Evolutionary conservation across 2,329 filamentous ascomycete species (phyloP), one percentile per base, ranked within the genome.

Genomic region (Ophiostoma angusticollis): DNA sequence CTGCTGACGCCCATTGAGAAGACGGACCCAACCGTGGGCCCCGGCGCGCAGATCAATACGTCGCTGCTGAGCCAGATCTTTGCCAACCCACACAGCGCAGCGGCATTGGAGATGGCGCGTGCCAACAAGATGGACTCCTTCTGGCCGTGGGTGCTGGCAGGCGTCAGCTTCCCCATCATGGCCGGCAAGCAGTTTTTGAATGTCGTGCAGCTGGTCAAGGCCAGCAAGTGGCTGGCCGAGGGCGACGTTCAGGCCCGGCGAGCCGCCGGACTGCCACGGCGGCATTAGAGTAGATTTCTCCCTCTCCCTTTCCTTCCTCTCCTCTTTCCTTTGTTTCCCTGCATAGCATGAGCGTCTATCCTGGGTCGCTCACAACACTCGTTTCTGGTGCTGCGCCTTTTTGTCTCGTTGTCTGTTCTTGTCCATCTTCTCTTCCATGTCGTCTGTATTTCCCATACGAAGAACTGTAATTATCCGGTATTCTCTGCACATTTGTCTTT

Each of bases 121-220:
- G 87, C 86, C 40, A 96, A 95, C 69, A 96, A 96, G 67, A 83
- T 86, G 51, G 54, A 56, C 45, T 54, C 51, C 32, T 54, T 52
- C 31, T 61, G 75, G 52, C 82, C 83, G 1, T 86, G 82, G 91
- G 71, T 91, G 35, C 70, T 96, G 47, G 82, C 84, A 31, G 74
- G 75, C 19, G 62, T 93, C 50, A 87, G 83, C 52, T 77, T 81
- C 49, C 87, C 87, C 11, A 68, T 95, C 56, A 96, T 96, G 87
- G 65, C 76, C 18, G 70, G 78, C 50, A 98, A 98, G 72, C 91
- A 98, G 58, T 70, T 82, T 53, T 84, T 96, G 68, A 98, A 98
- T 54, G 70, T 95, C 36, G 72, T 96, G 34, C 91, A 98, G 67
- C 72, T 98, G 51, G 74, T 93, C 54, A 93, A 95, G 61, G 91